Evolutionary conservation across 1,139 yeast species (phyloP).

Genomic region (Candida neerlandica): DNA sequence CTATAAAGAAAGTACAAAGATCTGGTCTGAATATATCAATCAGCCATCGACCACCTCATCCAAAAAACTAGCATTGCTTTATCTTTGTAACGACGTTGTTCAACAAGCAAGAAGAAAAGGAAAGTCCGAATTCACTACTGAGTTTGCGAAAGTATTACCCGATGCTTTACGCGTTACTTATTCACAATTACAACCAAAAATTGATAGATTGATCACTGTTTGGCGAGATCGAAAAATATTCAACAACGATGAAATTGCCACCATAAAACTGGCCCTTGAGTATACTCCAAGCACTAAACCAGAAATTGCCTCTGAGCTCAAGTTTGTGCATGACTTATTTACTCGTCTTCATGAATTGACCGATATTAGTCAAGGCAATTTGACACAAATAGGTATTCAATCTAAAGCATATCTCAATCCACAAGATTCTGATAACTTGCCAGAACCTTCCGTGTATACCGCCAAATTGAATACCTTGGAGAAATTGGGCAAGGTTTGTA

Average conservation of each 20-base stretch:
- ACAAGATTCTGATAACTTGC: constrained; percentile 47
- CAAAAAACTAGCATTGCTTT: constrained; percentile 62
- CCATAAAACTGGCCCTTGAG: constrained; percentile 37
- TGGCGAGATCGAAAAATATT: constrained; percentile 76
- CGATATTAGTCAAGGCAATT: constrained; percentile 37
- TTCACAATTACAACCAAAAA: constrained; percentile 50
- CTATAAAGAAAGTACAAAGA: constrained; percentile 56
- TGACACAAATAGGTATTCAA: constrained; percentile 48
- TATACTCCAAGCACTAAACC: constrained; percentile 10
- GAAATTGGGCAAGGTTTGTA: constrained; percentile 41
- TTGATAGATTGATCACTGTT: constrained; percentile 66
- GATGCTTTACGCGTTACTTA: constrained; percentile 35
- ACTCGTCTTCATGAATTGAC: constrained; percentile 32
- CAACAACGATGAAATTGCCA: constrained; percentile 39
- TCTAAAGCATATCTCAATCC: constrained; percentile 46
- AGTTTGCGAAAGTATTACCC: constrained; percentile 56
- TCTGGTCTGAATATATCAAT: constrained; percentile 61
- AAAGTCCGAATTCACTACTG: constrained; percentile 59
- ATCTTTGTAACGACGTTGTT: constrained; percentile 80
- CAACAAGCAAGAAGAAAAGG: constrained; percentile 76
- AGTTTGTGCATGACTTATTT: constrained; percentile 35
- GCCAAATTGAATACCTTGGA: constrained; percentile 49
- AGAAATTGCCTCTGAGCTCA: constrained; percentile 41
- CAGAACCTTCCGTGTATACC: constrained; percentile 53
- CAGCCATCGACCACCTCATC: constrained; percentile 24